Conservation (phyloP, 108 stramenopile species). For the Skeletonema grethae region DNA sequence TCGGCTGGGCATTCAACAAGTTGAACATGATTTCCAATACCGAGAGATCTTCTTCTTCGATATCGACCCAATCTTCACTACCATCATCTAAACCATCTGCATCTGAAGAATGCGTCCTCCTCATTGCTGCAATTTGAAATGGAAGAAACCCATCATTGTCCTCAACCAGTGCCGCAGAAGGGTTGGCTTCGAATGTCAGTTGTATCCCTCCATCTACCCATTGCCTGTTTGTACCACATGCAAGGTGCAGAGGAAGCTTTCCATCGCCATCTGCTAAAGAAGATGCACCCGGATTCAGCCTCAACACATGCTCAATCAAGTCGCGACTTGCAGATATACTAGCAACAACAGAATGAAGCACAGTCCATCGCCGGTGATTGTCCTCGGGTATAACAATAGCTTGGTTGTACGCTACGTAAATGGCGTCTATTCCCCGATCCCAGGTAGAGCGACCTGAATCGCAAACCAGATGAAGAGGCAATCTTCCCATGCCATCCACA, state of each 20-base stretch:
- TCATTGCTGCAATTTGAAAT: constrained; percentile 56
- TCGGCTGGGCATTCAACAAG: constrained; percentile 41
- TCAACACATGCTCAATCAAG: constrained; percentile 60
- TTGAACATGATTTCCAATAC: constrained; percentile 36
- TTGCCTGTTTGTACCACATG: constrained; percentile 61
- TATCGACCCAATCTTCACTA: neutral
- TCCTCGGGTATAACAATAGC: constrained; percentile 36
- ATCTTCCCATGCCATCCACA: constrained; percentile 30
- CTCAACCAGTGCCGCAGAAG: constrained; percentile 46
- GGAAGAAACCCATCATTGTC: constrained; percentile 62
- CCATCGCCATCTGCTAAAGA: constrained; percentile 67
- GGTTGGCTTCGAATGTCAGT: constrained; percentile 64
- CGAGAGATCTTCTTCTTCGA: constrained; percentile 19
- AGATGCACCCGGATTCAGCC: constrained; percentile 55
- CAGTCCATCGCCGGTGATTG: constrained; percentile 43
- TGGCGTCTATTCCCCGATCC: constrained; percentile 44
- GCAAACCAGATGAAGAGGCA: constrained; percentile 67
- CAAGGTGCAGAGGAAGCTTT: constrained; percentile 70
- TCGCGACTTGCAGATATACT: constrained; percentile 51
- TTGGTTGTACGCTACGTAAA: constrained; percentile 31
- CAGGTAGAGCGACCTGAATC: constrained; percentile 44
- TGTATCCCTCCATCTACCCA: constrained; percentile 66
- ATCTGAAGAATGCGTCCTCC: constrained; percentile 3
- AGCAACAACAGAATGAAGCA: constrained; percentile 53
- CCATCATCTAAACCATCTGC: neutral